phyloP scores from a whole-genome alignment of 768 basidiomycete genomes.

The Xanthoconium purpureum region DNA sequence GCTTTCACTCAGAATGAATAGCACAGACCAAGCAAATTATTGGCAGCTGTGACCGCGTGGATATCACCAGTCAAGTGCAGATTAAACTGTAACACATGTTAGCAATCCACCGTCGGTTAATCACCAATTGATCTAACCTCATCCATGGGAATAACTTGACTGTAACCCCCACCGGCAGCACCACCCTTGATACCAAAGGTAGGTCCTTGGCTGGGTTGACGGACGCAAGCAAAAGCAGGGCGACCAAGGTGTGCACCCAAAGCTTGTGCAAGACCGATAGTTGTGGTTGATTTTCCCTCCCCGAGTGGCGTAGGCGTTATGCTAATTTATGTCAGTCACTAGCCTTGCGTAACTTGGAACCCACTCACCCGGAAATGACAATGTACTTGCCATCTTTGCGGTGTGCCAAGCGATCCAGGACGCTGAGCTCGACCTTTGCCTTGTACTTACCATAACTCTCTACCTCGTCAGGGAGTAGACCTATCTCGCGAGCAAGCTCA shows the following conservation, averaged over 20 bases:
- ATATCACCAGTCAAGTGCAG: slow-evolving; percentile 96
- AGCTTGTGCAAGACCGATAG: slow-evolving; percentile 94
- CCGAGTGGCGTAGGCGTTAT: slow-evolving; percentile 97
- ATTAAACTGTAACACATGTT: slow-evolving; percentile 65
- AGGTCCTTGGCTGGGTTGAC: slow-evolving; percentile 97
- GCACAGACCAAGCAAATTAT: slow-evolving; percentile 81
- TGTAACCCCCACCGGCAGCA: slow-evolving; percentile 97
- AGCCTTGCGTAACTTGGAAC: not conserved
- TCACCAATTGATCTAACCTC: slow-evolving; percentile 49
- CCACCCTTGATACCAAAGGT: slow-evolving; percentile 99
- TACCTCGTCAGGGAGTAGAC: slow-evolving; percentile 79
- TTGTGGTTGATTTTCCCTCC: slow-evolving; percentile 98
- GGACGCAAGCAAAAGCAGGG: slow-evolving; percentile 92
- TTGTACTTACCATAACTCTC: slow-evolving; percentile 96
- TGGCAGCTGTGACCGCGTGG: slow-evolving; percentile 95
- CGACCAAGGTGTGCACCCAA: slow-evolving; percentile 92
- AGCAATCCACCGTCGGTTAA: slow-evolving; percentile 1
- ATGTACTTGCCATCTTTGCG: slow-evolving; percentile 95
- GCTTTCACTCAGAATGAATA: not conserved
- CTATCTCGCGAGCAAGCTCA: slow-evolving; percentile 84
- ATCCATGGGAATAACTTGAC: slow-evolving; percentile 99
- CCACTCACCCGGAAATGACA: slow-evolving; percentile 79
- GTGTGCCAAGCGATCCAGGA: slow-evolving; percentile 80
- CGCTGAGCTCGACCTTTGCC: slow-evolving; percentile 90
- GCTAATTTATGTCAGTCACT: slow-evolving; percentile 34